These are phyloP conservation scores for Coffea canephora DNA, from an alignment of 257 asterid species.

Conservation along the genomic window DNA sequence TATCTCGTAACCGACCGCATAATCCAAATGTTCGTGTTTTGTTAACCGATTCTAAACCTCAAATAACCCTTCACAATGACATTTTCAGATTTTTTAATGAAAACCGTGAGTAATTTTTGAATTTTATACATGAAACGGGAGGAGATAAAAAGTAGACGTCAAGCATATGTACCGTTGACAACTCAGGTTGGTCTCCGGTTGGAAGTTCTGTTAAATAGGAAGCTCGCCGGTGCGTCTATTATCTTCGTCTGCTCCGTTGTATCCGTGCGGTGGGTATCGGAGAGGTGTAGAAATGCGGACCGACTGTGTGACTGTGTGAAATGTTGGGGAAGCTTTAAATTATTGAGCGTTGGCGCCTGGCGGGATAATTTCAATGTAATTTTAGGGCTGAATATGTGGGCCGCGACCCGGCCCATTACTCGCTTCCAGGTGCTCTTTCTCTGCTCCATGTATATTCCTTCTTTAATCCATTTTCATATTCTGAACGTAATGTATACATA, in stretches of 20 bases:
- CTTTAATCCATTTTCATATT: too few relatives aligned
- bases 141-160: slow-evolving; percentile 9
- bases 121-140: not conserved
- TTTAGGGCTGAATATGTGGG: slow-evolving; percentile 21
- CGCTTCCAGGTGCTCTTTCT: too few relatives aligned
- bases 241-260: not conserved
- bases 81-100: not conserved
- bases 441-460: not conserved
- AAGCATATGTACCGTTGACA: not conserved
- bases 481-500: too few relatives aligned
- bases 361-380: slow-evolving; percentile 43
- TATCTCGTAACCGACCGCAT: not conserved
- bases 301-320: not conserved
- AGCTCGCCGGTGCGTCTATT: not conserved
- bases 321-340: slow-evolving; percentile 31
- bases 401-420: not conserved
- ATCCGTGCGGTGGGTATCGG: not conserved
- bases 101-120: not conserved
- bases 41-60: not conserved
- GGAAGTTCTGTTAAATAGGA: not conserved
- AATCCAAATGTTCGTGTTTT: not conserved
- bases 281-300: not conserved
- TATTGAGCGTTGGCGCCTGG: slow-evolving; percentile 36
- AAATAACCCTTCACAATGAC: not conserved
- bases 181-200: slow-evolving; percentile 7